phyloP scores from a whole-genome alignment of 768 basidiomycete species.

The Tricholoma terreum region DNA sequence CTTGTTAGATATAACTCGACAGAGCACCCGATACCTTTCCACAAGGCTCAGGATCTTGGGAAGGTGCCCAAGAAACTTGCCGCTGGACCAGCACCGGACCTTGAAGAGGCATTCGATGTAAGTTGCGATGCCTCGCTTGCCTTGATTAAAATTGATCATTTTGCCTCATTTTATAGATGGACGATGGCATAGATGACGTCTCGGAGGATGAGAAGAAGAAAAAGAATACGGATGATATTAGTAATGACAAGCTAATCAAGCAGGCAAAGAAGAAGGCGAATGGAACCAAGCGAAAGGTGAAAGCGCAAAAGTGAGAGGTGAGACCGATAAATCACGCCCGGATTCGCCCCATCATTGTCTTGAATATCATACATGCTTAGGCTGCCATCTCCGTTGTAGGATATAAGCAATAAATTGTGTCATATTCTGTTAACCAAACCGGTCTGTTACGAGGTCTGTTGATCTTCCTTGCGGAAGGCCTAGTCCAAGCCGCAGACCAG shows the following conservation, averaged over 20 bases:
- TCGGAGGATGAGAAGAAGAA: constrained; percentile 48
- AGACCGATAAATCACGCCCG: too few species aligned
- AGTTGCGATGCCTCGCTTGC: constrained; percentile 20
- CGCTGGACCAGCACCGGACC: constrained; percentile 74
- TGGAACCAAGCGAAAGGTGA: constrained; percentile 14
- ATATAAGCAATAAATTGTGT: too few species aligned
- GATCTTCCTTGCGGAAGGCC: too few species aligned
- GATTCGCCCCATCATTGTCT: too few species aligned
- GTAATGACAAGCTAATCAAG: constrained; percentile 36
- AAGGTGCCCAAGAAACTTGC: constrained; percentile 79
- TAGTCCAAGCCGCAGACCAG: too few species aligned
- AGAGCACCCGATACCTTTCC: constrained; percentile 94
- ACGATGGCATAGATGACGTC: constrained; percentile 44
- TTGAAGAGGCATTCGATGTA: constrained; percentile 89
- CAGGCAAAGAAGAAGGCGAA: constrained; percentile 40
- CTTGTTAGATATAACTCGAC: constrained; percentile 72
- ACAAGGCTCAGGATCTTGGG: constrained; percentile 80
- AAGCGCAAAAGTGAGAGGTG: constrained; percentile 11
- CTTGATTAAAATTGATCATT: constrained; percentile 2
- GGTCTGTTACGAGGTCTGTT: too few species aligned
- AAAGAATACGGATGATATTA: constrained; percentile 26
- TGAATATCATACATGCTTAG: too few species aligned
- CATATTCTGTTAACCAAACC: too few species aligned
- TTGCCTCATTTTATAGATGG: constrained; percentile 29
- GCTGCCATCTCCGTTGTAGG: too few species aligned